phyloP scores from a whole-genome alignment of 2,329 filamentous ascomycete genomes.

The Ramichloridium luteum region DNA sequence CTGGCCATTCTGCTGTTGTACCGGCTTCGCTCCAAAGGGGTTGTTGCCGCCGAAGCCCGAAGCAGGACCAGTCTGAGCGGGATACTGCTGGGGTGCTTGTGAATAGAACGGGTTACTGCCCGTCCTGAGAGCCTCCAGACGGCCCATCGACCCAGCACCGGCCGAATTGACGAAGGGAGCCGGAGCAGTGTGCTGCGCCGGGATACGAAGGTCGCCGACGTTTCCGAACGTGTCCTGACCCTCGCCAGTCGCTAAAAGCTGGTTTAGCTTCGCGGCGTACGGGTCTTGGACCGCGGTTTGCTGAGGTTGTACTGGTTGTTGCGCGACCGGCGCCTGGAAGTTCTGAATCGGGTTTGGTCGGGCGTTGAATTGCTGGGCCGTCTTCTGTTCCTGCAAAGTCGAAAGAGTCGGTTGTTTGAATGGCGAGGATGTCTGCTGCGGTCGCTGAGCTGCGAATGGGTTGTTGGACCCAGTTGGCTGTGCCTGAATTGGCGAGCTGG shows the following conservation, averaged over 20 bases:
- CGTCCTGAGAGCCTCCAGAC: constrained; percentile 54
- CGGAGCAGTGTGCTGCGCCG: constrained; percentile 89
- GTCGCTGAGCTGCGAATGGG: constrained; percentile 68
- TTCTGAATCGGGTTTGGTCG: constrained; percentile 34
- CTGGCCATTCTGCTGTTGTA: constrained; percentile 29
- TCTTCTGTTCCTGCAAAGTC: constrained; percentile 73
- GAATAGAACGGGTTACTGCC: constrained; percentile 91
- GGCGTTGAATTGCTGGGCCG: constrained; percentile 49
- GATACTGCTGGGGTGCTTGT: constrained; percentile 32
- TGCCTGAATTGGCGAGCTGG: constrained; percentile 57
- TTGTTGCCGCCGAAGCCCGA: constrained; percentile 33
- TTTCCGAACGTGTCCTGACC: constrained; percentile 97
- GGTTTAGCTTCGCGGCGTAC: constrained; percentile 64
- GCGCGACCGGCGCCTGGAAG: constrained; percentile 18
- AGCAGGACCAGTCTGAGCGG: constrained; percentile 41
- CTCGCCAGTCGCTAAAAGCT: constrained; percentile 73
- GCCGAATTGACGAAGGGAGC: constrained; percentile 95
- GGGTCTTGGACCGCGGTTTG: constrained; percentile 36
- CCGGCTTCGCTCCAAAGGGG: constrained; percentile 44
- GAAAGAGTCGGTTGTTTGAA: constrained; percentile 58
- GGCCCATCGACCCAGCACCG: constrained; percentile 57
- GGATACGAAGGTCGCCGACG: constrained; percentile 88
- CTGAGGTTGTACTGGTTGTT: constrained; percentile 45
- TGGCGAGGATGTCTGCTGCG: constrained; percentile 42
- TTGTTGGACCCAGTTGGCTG: constrained; percentile 95